Conservation (phyloP, 1,139 yeast genomes). For the Saccharomyces uvarum region DNA sequence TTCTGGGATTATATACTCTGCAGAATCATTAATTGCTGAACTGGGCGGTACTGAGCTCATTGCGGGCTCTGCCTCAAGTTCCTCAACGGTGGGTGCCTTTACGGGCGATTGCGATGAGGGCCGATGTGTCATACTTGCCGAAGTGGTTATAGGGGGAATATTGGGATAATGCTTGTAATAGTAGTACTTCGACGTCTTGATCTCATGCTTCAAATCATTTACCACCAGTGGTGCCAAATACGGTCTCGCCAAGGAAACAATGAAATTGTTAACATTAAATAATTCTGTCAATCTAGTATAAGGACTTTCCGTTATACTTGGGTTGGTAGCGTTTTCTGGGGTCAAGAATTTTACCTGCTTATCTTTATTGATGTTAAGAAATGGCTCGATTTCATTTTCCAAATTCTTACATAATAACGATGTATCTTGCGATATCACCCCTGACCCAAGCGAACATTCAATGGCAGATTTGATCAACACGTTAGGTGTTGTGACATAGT, state of each 20-base stretch:
- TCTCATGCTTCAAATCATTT: constrained; percentile 66
- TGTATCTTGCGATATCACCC: constrained; percentile 54
- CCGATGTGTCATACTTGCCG: background rate
- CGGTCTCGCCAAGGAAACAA: constrained; percentile 86
- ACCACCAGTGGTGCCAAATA: constrained; percentile 83
- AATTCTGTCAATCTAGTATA: constrained; percentile 84
- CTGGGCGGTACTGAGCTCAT: background rate
- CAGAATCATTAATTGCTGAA: constrained; percentile 10
- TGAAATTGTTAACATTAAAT: constrained; percentile 87
- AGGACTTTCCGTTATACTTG: constrained; percentile 48
- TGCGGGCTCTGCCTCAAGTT: background rate
- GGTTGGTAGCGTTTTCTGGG: constrained; percentile 38
- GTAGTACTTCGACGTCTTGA: constrained; percentile 34
- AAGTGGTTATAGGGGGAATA: background rate
- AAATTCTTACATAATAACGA: constrained; percentile 63
- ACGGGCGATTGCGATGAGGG: background rate
- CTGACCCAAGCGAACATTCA: constrained; percentile 55
- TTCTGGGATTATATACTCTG: constrained; percentile 18
- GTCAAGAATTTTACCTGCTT: constrained; percentile 34
- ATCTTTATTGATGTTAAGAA: constrained; percentile 21
- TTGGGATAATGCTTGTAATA: constrained; percentile 31
- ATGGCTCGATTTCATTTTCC: constrained; percentile 47
- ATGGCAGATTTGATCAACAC: constrained; percentile 79
- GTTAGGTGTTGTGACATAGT: constrained; percentile 90
- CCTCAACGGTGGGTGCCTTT: background rate